Conservation (phyloP, 164 flowering plant genomes). For the Chimonanthus praecox region DNA sequence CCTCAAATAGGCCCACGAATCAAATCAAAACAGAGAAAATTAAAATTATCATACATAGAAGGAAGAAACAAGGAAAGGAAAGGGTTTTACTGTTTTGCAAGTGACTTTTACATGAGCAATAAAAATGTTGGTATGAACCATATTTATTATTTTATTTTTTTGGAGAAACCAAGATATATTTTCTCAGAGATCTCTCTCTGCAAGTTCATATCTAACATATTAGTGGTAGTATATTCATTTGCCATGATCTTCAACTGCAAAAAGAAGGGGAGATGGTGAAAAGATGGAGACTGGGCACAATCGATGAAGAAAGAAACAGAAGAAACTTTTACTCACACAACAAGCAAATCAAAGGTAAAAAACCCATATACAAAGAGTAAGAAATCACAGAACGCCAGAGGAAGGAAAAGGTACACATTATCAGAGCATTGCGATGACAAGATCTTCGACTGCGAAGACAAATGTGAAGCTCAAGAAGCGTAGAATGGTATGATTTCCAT, state of each 20-base stretch:
- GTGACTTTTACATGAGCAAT: neutral
- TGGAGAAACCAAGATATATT: too few relatives aligned
- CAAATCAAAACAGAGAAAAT: too few relatives aligned
- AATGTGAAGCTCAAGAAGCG: too few relatives aligned
- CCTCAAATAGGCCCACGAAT: too few relatives aligned
- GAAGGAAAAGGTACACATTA: neutral
- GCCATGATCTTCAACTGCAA: neutral
- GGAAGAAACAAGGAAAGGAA: neutral
- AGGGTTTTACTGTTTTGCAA: neutral
- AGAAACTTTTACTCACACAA: neutral
- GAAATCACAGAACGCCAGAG: neutral
- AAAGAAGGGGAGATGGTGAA: neutral
- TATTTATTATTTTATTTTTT: too few relatives aligned
- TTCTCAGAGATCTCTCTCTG: neutral
- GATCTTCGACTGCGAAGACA: too few relatives aligned
- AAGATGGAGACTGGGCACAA: neutral
- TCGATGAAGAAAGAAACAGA: neutral
- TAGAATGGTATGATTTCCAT: too few relatives aligned
- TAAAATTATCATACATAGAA: too few relatives aligned
- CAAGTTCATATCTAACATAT: neutral
- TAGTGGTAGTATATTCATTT: neutral
- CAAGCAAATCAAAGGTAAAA: neutral
- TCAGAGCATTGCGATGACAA: too few relatives aligned
- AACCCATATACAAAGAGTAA: neutral
- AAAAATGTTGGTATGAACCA: neutral